A percentile compares a stretch with the other conserved stretches of the same genome.
Evolutionary conservation across 164 flowering plant species (phyloP).

Genomic region (Taxillus chinensis): DNA sequence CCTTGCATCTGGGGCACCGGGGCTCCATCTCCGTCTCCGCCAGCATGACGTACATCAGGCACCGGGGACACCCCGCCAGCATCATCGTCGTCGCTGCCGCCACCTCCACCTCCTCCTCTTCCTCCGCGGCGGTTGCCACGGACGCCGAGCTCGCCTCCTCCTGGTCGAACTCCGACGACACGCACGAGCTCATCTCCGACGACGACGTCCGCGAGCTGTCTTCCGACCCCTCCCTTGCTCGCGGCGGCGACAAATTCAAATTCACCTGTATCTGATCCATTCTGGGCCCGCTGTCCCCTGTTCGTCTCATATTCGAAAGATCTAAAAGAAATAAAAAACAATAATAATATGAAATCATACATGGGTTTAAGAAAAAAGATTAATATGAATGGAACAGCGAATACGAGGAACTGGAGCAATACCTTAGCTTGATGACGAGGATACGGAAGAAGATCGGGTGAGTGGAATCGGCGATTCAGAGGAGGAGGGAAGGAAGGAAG

Average conservation of each 20-base stretch:
- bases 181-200: background rate
- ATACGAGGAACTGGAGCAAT: too few relatives aligned
- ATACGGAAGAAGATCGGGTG: too few relatives aligned
- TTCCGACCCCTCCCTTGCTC: background rate
- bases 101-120: too few relatives aligned
- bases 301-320: background rate
- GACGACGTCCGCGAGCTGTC: background rate
- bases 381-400: too few relatives aligned
- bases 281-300: background rate
- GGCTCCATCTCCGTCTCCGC: slow-evolving; percentile 54
- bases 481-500: background rate
- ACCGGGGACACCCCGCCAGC: slow-evolving; percentile 74
- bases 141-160: background rate
- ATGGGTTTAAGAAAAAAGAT: background rate
- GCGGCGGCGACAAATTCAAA: background rate
- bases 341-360: background rate
- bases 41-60: slow-evolving; percentile 89
- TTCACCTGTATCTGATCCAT: background rate
- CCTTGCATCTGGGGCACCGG: slow-evolving; percentile 78
- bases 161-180: background rate
- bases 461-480: background rate
- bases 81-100: slow-evolving; percentile 60
- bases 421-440: too few relatives aligned
- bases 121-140: background rate
- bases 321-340: background rate